Percentiles rank a stretch among this genome's conserved stretches.
Evolutionary conservation across 306 rosid genomes (phyloP).

Genomic region (Trifolium dubium): DNA sequence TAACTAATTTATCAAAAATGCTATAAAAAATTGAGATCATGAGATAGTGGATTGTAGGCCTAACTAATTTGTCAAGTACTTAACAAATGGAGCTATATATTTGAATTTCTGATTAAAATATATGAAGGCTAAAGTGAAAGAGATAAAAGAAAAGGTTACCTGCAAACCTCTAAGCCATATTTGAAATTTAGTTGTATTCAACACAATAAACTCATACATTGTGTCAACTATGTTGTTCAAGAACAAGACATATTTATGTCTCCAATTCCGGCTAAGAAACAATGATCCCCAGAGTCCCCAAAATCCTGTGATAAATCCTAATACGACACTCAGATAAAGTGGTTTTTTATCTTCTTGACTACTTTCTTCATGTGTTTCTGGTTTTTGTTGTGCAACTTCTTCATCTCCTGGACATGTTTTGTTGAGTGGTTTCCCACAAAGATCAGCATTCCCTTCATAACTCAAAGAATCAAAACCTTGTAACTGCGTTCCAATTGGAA

Average conservation of each 20-base stretch:
- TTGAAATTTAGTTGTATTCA: constrained; percentile 22
- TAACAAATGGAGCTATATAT: not conserved
- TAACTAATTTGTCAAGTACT: not conserved
- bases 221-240: not conserved
- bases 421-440: constrained; percentile 28
- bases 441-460: constrained; percentile 9
- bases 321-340: constrained; percentile 3
- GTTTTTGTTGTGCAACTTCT: not conserved
- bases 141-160: not conserved
- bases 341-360: not conserved
- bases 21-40: not conserved
- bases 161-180: not conserved
- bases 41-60: not conserved
- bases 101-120: not conserved
- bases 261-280: constrained; percentile 5
- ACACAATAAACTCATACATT: not conserved
- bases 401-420: constrained; percentile 4
- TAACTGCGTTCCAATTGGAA: constrained; percentile 17
- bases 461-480: constrained; percentile 8
- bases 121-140: not conserved
- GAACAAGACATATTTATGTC: constrained; percentile 9
- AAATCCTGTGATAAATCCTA: constrained; percentile 34
- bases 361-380: not conserved
- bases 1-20: not conserved
- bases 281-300: constrained; percentile 1